phyloP scores from a whole-genome alignment of 2,329 filamentous ascomycete species.

The Xylariomycetidae sp. region DNA sequence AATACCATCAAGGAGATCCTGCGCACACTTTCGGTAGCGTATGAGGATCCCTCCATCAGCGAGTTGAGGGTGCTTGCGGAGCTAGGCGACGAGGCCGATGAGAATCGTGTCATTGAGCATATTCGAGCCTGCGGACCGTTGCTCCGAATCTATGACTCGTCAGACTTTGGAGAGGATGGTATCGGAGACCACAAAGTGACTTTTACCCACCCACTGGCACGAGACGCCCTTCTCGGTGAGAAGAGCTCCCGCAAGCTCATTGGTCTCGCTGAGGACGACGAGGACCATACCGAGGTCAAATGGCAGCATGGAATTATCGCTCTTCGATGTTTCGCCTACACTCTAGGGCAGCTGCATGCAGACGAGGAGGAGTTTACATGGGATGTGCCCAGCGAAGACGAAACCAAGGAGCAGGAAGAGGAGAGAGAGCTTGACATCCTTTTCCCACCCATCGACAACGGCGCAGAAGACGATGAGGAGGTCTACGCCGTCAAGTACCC shows the following conservation, averaged over 20 bases:
- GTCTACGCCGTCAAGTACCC: background rate
- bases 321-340: background rate
- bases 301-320: constrained; percentile 2
- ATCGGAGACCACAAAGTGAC: background rate
- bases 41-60: constrained; percentile 1
- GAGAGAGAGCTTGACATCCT: background rate
- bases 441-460: background rate
- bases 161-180: background rate
- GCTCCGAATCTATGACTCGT: background rate
- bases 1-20: constrained; percentile 1
- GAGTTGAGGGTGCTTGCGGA: background rate
- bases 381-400: no score
- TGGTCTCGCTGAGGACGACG: background rate
- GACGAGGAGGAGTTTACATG: background rate
- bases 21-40: background rate
- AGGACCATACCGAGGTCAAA: background rate
- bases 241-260: constrained; percentile 1
- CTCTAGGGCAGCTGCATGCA: background rate
- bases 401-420: background rate
- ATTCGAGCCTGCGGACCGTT: background rate
- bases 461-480: constrained; percentile 1
- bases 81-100: background rate
- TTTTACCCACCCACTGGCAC: background rate
- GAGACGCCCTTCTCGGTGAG: background rate
- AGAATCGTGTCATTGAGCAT: background rate